Conservation (phyloP, 23 red algal species). For the Chondrus crispus region DNA sequence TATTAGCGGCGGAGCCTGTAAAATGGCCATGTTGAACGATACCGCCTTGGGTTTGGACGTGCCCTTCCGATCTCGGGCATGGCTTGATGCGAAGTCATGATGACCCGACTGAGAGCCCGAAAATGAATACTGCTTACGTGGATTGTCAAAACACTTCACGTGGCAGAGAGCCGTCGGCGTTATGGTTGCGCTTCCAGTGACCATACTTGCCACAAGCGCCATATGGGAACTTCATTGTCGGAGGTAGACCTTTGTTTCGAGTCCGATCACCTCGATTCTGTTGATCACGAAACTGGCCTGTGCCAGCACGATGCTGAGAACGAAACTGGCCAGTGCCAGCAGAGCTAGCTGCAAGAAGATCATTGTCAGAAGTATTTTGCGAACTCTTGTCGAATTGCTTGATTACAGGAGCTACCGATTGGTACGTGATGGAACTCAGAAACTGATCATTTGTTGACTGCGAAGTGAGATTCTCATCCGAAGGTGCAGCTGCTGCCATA, state of each 20-base stretch:
- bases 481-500: constrained; percentile 1
- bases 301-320: too few relatives aligned
- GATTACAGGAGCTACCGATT: not conserved
- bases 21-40: not conserved
- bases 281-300: too few relatives aligned
- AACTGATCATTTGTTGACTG: constrained; percentile 36
- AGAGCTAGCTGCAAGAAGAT: not conserved
- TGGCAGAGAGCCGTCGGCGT: not conserved
- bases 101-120: not conserved
- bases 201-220: not conserved
- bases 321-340: too few relatives aligned
- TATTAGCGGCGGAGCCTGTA: not conserved
- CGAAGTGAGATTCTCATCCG: not conserved
- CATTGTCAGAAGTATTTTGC: not conserved
- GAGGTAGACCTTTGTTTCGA: not conserved
- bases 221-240: not conserved
- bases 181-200: not conserved
- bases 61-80: not conserved
- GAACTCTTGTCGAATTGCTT: not conserved
- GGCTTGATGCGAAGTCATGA: not conserved
- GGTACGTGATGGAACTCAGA: constrained; percentile 18
- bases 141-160: not conserved
- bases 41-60: not conserved
- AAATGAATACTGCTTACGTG: not conserved
- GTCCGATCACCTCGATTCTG: not conserved